phyloP scores from a whole-genome alignment of 108 stramenopile species.

The Pseudonitzschia multistriata region DNA sequence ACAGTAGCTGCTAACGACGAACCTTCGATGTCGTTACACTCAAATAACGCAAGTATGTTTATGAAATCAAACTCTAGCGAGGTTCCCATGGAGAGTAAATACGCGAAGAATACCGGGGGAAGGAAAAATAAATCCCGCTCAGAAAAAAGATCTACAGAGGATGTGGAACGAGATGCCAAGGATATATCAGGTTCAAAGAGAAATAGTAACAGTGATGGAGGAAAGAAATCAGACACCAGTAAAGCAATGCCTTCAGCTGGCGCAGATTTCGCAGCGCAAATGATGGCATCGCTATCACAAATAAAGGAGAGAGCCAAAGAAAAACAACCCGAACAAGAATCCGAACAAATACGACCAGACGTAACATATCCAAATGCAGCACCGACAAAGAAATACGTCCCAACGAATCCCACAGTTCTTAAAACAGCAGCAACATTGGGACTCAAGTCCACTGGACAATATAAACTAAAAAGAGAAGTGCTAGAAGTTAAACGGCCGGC shows the following conservation, averaged over 20 bases:
- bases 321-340: conserved; percentile 32
- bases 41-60: conserved; percentile 1
- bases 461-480: conserved; percentile 21
- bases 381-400: conserved; percentile 36
- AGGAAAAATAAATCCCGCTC: not conserved
- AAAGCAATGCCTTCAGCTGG: conserved; percentile 18
- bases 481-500: conserved; percentile 53
- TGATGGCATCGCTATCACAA: conserved; percentile 58
- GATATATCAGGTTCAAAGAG: not conserved
- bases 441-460: conserved; percentile 20
- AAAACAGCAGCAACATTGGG: conserved; percentile 49
- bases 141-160: not conserved
- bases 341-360: conserved; percentile 38
- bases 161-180: not conserved
- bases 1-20: conserved; percentile 27
- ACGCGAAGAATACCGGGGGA: not conserved
- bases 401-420: conserved; percentile 38
- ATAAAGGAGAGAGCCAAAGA: conserved; percentile 31
- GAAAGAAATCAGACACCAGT: not conserved
- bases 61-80: not conserved
- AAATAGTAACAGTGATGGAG: conserved; percentile 1
- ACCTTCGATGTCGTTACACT: not conserved
- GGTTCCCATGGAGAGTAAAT: not conserved
- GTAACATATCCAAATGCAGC: conserved; percentile 16
- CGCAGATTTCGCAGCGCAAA: conserved; percentile 52